These are phyloP conservation scores for Maudiozyma bulderi DNA, from an alignment of 805 yeast species.

Conservation along the genomic window DNA sequence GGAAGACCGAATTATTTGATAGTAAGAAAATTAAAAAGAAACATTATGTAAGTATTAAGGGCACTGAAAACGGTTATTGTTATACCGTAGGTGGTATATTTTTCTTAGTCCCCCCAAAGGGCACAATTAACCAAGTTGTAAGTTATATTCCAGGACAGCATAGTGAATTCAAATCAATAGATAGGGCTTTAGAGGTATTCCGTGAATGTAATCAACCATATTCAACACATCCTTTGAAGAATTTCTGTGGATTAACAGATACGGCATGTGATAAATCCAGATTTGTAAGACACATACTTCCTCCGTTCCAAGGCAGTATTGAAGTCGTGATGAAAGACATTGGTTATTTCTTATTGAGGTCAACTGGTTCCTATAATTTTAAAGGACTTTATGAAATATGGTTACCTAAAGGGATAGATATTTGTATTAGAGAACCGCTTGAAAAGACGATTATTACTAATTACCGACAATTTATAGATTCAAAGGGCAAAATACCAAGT, in stretches of 20 bases:
- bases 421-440: conserved; percentile 46
- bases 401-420: conserved; percentile 47
- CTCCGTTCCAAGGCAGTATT: conserved; percentile 60
- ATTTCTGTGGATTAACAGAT: conserved; percentile 24
- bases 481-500: conserved; percentile 20
- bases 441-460: conserved; percentile 16
- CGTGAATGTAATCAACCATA: conserved; percentile 8
- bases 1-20: conserved; percentile 27
- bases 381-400: conserved; percentile 37
- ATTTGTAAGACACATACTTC: conserved; percentile 42
- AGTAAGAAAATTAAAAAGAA: conserved; percentile 23
- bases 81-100: conserved; percentile 54
- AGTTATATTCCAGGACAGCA: conserved; percentile 36
- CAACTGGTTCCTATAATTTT: conserved; percentile 41
- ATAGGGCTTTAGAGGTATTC: conserved; percentile 28
- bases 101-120: conserved; percentile 45
- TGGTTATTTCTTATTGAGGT: conserved; percentile 53
- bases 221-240: conserved; percentile 23
- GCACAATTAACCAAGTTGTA: conserved; percentile 39
- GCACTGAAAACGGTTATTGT: conserved; percentile 32
- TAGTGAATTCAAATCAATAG: conserved; percentile 26
- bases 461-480: conserved; percentile 30
- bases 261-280: conserved; percentile 13
- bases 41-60: conserved; percentile 31
- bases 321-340: conserved; percentile 56